Evolutionary conservation across 768 basidiomycete genomes (phyloP).

Genomic region (Dacryopinax primogenitus): DNA sequence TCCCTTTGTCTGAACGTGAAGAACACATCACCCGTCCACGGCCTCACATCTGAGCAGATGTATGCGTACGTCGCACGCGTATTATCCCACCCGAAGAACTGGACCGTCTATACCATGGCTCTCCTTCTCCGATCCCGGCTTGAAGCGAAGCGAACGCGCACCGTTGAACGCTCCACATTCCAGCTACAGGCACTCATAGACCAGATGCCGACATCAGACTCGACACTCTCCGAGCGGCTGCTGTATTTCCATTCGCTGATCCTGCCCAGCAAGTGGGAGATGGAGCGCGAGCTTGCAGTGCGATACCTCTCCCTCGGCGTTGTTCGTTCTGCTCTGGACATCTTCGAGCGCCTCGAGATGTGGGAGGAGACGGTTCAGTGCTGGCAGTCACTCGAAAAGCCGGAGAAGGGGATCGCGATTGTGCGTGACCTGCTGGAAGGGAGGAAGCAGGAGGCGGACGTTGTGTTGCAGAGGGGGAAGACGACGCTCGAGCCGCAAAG

Average conservation of each 20-base stretch:
- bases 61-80: slow-evolving; percentile 81
- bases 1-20: slow-evolving; percentile 80
- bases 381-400: slow-evolving; percentile 66
- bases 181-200: slow-evolving; percentile 94
- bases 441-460: slow-evolving; percentile 59
- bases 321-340: slow-evolving; percentile 77
- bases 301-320: slow-evolving; percentile 79
- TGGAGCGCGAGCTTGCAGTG: slow-evolving; percentile 79
- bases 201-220: slow-evolving; percentile 86
- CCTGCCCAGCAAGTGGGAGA: slow-evolving; percentile 83
- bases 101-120: slow-evolving; percentile 95
- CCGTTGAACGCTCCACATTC: slow-evolving; percentile 80
- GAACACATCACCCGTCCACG: slow-evolving; percentile 80
- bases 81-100: slow-evolving; percentile 78
- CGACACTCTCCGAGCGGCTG: slow-evolving; percentile 58
- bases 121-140: slow-evolving; percentile 84
- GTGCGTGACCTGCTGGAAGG: slow-evolving; percentile 80
- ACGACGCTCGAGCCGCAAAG: slow-evolving; percentile 33
- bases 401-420: slow-evolving; percentile 63
- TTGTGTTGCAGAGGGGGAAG: slow-evolving; percentile 49
- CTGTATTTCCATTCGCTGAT: slow-evolving; percentile 67
- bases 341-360: slow-evolving; percentile 91
- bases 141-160: slow-evolving; percentile 76
- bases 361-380: slow-evolving; percentile 95
- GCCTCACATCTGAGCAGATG: slow-evolving; percentile 87